Conservation (phyloP, 306 rosid species). For the Potentilla sterilis region DNA sequence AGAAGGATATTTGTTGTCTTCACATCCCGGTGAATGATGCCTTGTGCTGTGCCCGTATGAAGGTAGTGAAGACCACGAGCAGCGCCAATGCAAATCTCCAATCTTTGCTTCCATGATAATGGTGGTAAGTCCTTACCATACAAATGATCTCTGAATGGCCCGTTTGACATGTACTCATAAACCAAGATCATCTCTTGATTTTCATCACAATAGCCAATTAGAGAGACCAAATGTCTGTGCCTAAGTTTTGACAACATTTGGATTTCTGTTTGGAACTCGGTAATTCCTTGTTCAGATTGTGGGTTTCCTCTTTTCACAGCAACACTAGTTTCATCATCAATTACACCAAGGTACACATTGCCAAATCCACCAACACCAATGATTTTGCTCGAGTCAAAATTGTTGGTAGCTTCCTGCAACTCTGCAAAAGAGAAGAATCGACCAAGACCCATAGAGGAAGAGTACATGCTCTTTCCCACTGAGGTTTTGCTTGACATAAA, state of each 20-base stretch:
- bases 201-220: slow-evolving; percentile 54
- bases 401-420: slow-evolving; percentile 49
- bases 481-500: slow-evolving; percentile 43
- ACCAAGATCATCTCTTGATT: slow-evolving; percentile 51
- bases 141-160: slow-evolving; percentile 50
- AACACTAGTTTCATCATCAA: slow-evolving; percentile 42
- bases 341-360: slow-evolving; percentile 41
- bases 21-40: slow-evolving; percentile 51
- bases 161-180: slow-evolving; percentile 56
- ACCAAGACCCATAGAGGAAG: slow-evolving; percentile 43
- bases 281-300: slow-evolving; percentile 50
- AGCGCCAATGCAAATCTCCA: slow-evolving; percentile 47
- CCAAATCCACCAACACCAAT: slow-evolving; percentile 60
- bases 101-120: slow-evolving; percentile 45
- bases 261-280: slow-evolving; percentile 50
- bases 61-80: slow-evolving; percentile 56
- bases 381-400: slow-evolving; percentile 39
- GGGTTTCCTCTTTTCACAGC: slow-evolving; percentile 54
- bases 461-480: slow-evolving; percentile 31
- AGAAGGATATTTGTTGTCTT: slow-evolving; percentile 49
- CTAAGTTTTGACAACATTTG: slow-evolving; percentile 56
- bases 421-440: slow-evolving; percentile 44
- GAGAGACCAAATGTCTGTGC: slow-evolving; percentile 51
- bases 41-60: slow-evolving; percentile 52
- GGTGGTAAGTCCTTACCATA: slow-evolving; percentile 40